A percentile compares a stretch with the other conserved stretches of the same genome.
These are phyloP conservation scores for Cryphonectria naterciae DNA, from an alignment of 2,329 filamentous ascomycete genomes.

Conservation along the genomic window DNA sequence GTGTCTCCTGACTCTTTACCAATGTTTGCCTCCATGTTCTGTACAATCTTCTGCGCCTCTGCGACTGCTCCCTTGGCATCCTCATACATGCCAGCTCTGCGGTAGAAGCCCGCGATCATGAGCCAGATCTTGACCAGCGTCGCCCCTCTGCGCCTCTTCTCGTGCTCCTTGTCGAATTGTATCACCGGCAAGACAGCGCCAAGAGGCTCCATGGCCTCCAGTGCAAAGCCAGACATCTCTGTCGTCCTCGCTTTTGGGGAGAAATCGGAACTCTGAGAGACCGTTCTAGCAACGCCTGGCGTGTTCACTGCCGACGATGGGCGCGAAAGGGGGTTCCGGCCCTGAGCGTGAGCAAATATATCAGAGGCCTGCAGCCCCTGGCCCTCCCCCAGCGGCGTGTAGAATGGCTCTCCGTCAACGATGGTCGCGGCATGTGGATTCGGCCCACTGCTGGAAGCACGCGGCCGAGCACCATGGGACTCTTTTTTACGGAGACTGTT, in stretches of 20 bases:
- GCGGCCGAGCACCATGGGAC: conserved; percentile 52
- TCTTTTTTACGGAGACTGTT: conserved; percentile 59
- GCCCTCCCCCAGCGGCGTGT: conserved; percentile 51
- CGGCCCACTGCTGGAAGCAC: conserved; percentile 49
- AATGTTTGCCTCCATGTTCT: conserved; percentile 70
- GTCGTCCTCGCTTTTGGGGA: conserved; percentile 46
- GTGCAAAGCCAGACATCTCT: conserved; percentile 45
- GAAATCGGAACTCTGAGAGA: conserved; percentile 50
- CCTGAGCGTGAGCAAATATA: conserved; percentile 49
- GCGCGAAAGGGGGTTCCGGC: conserved; percentile 43
- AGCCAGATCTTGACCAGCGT: conserved; percentile 83
- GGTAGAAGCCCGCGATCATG: conserved; percentile 85
- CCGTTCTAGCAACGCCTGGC: neutral
- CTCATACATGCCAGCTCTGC: conserved; percentile 76
- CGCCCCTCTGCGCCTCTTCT: conserved; percentile 52
- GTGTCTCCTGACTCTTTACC: conserved; percentile 62
- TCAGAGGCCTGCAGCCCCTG: conserved; percentile 45
- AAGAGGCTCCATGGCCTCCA: conserved; percentile 48
- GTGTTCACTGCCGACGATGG: conserved; percentile 48
- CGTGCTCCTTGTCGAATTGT: conserved; percentile 59
- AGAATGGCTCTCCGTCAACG: conserved; percentile 56
- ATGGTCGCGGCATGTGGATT: conserved; percentile 45
- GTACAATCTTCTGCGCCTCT: conserved; percentile 79
- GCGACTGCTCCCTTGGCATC: conserved; percentile 79
- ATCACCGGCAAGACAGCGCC: conserved; percentile 55